phyloP scores from a whole-genome alignment of 1,139 yeast genomes.

The Geotrichum carabidarum region DNA sequence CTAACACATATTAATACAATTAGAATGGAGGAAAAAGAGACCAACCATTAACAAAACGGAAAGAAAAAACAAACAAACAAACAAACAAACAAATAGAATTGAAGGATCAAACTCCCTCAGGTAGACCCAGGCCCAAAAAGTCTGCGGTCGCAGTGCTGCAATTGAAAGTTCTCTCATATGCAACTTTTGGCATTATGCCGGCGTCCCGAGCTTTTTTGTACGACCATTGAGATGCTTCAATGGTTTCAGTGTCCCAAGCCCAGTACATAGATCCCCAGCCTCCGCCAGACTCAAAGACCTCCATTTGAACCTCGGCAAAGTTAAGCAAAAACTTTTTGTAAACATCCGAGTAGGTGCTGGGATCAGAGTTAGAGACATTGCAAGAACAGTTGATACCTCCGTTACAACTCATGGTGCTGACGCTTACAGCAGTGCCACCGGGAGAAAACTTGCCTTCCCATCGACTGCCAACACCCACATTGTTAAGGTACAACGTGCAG shows the following conservation, averaged over 20 bases:
- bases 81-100: not conserved
- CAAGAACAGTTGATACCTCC: slow-evolving; percentile 33
- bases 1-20: too few species aligned
- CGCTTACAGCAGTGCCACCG: slow-evolving; percentile 21
- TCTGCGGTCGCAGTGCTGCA: slow-evolving; percentile 30
- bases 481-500: slow-evolving; percentile 81
- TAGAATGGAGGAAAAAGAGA: too few species aligned
- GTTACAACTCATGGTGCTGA: slow-evolving; percentile 31
- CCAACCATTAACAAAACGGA: too few species aligned
- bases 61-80: not conserved
- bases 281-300: slow-evolving; percentile 33
- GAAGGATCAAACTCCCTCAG: slow-evolving; percentile 25
- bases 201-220: slow-evolving; percentile 34
- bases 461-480: slow-evolving; percentile 82
- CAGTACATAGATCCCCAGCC: slow-evolving; percentile 39
- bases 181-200: slow-evolving; percentile 34
- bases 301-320: slow-evolving; percentile 37
- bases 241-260: slow-evolving; percentile 38
- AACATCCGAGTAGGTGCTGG: slow-evolving; percentile 28
- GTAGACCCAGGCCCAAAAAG: slow-evolving; percentile 30
- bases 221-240: slow-evolving; percentile 35
- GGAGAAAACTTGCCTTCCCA: slow-evolving; percentile 52
- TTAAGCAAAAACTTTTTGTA: slow-evolving; percentile 32
- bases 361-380: slow-evolving; percentile 28
- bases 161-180: slow-evolving; percentile 31